Base-by-base conservation (phyloP, 768 basidiomycete genomes). In the Leucosporidium scottii region DNA sequence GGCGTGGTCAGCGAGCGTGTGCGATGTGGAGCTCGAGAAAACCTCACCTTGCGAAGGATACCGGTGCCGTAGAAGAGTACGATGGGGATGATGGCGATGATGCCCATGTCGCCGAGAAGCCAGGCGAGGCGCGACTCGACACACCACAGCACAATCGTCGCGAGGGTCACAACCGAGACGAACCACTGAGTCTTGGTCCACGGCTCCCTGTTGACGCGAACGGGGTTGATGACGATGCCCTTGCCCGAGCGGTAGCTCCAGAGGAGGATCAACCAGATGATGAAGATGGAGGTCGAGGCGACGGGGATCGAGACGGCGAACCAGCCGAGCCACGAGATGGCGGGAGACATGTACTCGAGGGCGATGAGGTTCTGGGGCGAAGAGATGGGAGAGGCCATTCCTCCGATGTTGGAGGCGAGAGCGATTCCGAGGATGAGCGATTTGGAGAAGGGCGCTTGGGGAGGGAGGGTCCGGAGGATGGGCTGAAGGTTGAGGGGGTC, bases 291-390 rank as follows among this genome's bases (percentile, higher is more conserved):
- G 25, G 92, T 77, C 21, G 82, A 82, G 1, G 94, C 91, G 30
- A 98, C 94, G 0, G 96, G 96, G 12, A 98, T 80, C 9, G 94
- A 87, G 54, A 99, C 91, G 25, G 86, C 85, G 77, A 99, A 98
- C 96, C 96, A 99, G 50, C 84, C 83, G 1, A 82, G 85, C 94
- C 94, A 98, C 74, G 88, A 88, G 4, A 97, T 79, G 2, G 84
- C 83, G 0, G 87, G 86, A 51, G 91, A 84, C 94, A 99, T 97
- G 5, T 81, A 84, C n/a, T 83, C 79, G 10, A 97, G 80, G 6
- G 93, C 93, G 68, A 99, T 97, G 34, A 98, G 84, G 77, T 98
- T 99, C 79, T 99, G 94, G 1, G 94, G 94, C 0, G 93, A 97
- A 3, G 94, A 97, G 66, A 98, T 98, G 3, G 93, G 94, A 0